Percentiles rank a stretch among this genome's conserved stretches.
These are phyloP conservation scores for Raddia distichophylla DNA, from an alignment of 176 grass and related monocot species.

Conservation along the genomic window DNA sequence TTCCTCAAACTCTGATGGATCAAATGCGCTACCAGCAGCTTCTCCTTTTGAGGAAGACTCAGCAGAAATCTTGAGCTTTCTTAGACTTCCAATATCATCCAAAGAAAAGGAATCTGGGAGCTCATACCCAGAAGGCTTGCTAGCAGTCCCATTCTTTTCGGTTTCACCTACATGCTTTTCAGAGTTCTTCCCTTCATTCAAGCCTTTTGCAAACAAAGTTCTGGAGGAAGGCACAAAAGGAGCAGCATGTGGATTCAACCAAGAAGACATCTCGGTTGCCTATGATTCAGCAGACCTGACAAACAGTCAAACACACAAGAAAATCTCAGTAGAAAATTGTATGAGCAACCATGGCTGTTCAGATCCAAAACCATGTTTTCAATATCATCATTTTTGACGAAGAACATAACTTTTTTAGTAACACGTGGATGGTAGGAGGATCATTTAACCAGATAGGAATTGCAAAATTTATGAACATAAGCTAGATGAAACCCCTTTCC, in stretches of 20 bases:
- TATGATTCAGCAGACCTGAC: slow-evolving; percentile 1
- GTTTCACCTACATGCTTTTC: slow-evolving; percentile 23
- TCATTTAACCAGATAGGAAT: neutral
- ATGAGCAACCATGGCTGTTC: neutral
- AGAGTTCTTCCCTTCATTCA: slow-evolving; percentile 10
- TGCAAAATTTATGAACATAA: neutral
- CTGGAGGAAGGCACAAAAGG: slow-evolving; percentile 60
- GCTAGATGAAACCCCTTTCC: neutral
- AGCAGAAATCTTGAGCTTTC: slow-evolving; percentile 42
- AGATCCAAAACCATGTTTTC: slow-evolving; percentile 16
- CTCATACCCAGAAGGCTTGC: slow-evolving; percentile 45
- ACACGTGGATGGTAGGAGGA: neutral
- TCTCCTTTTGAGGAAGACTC: slow-evolving; percentile 49
- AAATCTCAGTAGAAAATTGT: slow-evolving; percentile 2
- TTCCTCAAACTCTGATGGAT: slow-evolving; percentile 18
- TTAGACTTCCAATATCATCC: slow-evolving; percentile 45
- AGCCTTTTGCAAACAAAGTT: neutral
- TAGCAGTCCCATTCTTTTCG: slow-evolving; percentile 36
- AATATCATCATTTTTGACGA: neutral
- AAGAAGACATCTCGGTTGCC: slow-evolving; percentile 41
- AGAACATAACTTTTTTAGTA: neutral
- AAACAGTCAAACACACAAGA: neutral
- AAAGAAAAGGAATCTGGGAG: slow-evolving; percentile 48
- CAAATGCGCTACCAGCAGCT: neutral
- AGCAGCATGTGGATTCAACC: slow-evolving; percentile 62